Evolutionary conservation across 2,329 filamentous ascomycete genomes (phyloP).

Genomic region (Phaeophleospora eucalypticola): DNA sequence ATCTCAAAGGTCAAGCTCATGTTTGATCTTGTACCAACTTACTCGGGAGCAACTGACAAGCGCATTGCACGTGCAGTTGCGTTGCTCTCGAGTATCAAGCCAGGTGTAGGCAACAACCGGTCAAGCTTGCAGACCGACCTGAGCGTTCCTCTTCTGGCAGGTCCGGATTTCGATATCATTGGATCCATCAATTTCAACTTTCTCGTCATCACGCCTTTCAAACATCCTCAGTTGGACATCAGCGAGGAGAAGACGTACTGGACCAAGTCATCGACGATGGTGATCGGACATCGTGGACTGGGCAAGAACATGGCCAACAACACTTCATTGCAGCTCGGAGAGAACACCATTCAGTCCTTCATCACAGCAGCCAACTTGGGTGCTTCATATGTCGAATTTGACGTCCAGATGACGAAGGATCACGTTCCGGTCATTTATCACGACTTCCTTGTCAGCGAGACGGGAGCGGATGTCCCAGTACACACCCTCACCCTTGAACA

Average conservation of each 20-base stretch:
- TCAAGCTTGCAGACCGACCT: conserved; percentile 90
- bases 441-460: conserved; percentile 96
- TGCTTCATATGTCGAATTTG: conserved; percentile 67
- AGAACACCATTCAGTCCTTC: conserved; percentile 94
- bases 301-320: conserved; percentile 84
- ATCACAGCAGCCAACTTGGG: conserved; percentile 93
- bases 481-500: conserved; percentile 93
- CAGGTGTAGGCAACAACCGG: conserved; percentile 75
- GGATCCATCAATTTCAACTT: conserved; percentile 97
- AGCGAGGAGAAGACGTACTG: conserved; percentile 91
- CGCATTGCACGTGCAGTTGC: conserved; percentile 86
- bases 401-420: conserved; percentile 98
- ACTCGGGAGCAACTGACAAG: conserved; percentile 75
- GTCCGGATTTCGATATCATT: conserved; percentile 79
- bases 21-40: conserved; percentile 94
- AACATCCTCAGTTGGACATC: conserved; percentile 88
- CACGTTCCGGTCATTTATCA: conserved; percentile 98
- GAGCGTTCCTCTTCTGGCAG: conserved; percentile 83
- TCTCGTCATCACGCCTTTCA: conserved; percentile 87
- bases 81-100: conserved; percentile 78
- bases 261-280: conserved; percentile 89
- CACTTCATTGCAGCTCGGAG: conserved; percentile 85
- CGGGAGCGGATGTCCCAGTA: conserved; percentile 92
- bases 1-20: conserved; percentile 77
- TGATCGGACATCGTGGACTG: conserved; percentile 68